Conservation (phyloP, 1,284 basidiomycete genomes). For the Athelia psychrophila region DNA sequence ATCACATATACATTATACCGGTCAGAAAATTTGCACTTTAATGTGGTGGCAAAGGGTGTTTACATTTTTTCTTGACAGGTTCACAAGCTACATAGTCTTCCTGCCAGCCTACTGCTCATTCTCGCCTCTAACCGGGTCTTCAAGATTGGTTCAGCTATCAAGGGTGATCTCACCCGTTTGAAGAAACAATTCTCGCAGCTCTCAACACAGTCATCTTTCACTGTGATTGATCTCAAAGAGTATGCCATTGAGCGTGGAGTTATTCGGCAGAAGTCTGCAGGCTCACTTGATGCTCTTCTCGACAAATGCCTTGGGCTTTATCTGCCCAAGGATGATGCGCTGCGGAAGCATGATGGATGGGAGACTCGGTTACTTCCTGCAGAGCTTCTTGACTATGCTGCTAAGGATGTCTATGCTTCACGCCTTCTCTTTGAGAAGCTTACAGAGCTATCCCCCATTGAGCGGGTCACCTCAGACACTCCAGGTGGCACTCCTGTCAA, state of each 20-base stretch:
- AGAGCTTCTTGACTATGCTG: conserved; percentile 5
- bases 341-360: conserved; percentile 4
- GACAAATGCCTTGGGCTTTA: conserved; percentile 3
- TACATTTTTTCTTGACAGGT: conserved; percentile 8
- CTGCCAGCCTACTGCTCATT: conserved; percentile 6
- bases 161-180: conserved; percentile 12
- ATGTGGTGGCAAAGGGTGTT: no score
- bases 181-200: conserved; percentile 10
- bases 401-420: conserved; percentile 7
- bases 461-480: not conserved
- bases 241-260: not conserved
- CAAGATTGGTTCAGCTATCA: conserved; percentile 8
- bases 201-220: conserved; percentile 4
- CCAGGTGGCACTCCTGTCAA: not conserved
- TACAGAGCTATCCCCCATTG: not conserved
- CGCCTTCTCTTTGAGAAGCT: conserved; percentile 4
- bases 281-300: conserved; percentile 2
- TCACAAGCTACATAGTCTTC: conserved; percentile 6
- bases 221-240: conserved; percentile 12
- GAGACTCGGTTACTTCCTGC: conserved; percentile 2
- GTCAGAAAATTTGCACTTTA: not conserved
- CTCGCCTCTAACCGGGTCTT: conserved; percentile 8
- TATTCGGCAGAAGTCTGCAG: conserved; percentile 3
- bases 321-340: conserved; percentile 5
- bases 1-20: not conserved